Base-by-base conservation (phyloP, 192 early-diverging fungal species). In the Glomus cerebriforme region DNA sequence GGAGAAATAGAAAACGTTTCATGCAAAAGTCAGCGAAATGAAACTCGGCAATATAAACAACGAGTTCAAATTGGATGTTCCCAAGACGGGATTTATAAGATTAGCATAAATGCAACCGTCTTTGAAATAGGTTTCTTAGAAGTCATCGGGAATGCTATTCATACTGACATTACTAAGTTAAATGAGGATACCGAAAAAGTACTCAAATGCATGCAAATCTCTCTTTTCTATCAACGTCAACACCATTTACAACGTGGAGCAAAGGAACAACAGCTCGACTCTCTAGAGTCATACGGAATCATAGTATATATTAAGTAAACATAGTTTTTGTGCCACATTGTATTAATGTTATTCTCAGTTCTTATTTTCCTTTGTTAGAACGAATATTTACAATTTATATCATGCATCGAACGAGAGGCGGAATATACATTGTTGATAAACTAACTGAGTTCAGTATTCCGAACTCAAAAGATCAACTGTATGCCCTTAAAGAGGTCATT, bases 41-140 rank as follows among this genome's bases (percentile, higher is more conserved):
- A 72, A 72, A 72, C 70, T 72, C 39, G 70, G 70, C 70, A 72
- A 72, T 47, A 72, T n/a, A 72, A 72, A 29, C 70, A 72, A 72
- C 7, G 70, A 31, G 19, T 45, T 8, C 47, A 72, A 54, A 72
- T 72, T 27, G 70, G 43, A 19, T 72, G 70, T 72, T 72, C 7
- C 22, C 70, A 72, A 72, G 70, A 72, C 24, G 70, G 39, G 19
- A 72, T 72, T 10, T 71, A 71, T 71, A 49, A 1, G 35, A 71
- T 71, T n/a, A 71, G 35, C 24, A 17, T 71, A n/a, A 71, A 71
- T 7, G 37, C 69, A 49, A 54, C 19, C 47, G 24, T 71, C 27
- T 71, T 71, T 49, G 69, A 71, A n/a, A 54, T 71, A 8, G 39
- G 69, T 29, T 71, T 70, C 68, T 70, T 70, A 26, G 68, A 70